Percentiles rank a stretch among this genome's conserved stretches.
Evolutionary conservation across 75 land plant species (phyloP).

Genomic region (Cunninghamia lanceolata): DNA sequence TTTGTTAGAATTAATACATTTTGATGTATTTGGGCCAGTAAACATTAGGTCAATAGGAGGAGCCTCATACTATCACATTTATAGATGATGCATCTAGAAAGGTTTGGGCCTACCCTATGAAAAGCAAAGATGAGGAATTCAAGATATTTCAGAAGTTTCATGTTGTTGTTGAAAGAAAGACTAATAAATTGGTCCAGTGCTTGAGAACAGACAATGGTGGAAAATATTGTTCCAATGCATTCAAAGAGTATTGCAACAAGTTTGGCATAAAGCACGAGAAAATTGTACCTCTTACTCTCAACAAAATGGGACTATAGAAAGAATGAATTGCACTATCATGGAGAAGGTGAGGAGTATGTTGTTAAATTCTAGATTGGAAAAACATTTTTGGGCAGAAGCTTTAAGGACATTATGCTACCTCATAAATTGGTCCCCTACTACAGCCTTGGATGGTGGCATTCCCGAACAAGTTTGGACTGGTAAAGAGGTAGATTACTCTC

Average conservation of each 20-base stretch:
- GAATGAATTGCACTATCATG: background rate
- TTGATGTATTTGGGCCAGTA: background rate
- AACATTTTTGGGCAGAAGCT: background rate
- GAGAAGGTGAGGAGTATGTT: background rate
- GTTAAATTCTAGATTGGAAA: background rate
- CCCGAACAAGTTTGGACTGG: background rate
- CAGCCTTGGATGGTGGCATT: background rate
- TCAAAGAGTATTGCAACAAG: background rate
- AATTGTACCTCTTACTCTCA: background rate
- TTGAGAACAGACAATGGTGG: constrained; percentile 17
- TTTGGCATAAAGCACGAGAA: background rate
- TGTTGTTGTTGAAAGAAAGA: constrained; percentile 15
- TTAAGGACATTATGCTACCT: background rate
- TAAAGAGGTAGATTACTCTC: background rate
- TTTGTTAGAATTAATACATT: background rate
- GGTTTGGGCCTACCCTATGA: constrained; percentile 11
- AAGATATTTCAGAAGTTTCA: constrained; percentile 20
- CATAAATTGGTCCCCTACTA: background rate
- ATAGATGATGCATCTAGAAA: constrained; percentile 14
- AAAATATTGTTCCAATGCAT: background rate
- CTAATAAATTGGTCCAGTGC: constrained; percentile 6
- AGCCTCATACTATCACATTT: constrained; percentile 16
- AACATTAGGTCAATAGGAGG: background rate
- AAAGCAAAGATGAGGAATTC: constrained; percentile 16
- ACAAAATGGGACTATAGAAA: background rate